Conservation (phyloP, 768 basidiomycete species). For the Suillus placidus region DNA sequence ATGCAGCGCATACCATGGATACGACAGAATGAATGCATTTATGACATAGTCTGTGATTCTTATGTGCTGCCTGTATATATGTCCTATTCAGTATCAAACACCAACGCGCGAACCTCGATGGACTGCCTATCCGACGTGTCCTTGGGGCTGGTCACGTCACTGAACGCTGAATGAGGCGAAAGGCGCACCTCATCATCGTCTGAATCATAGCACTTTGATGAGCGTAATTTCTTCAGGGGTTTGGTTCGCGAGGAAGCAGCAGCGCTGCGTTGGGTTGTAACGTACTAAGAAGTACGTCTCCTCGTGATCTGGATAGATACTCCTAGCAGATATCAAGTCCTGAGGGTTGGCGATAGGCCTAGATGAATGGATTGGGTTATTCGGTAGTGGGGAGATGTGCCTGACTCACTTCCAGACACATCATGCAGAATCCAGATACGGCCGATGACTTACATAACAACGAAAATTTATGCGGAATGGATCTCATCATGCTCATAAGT, state of each 20-base stretch:
- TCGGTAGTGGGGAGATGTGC: neutral
- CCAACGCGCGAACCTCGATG: too few relatives aligned
- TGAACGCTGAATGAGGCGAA: constrained; percentile 47
- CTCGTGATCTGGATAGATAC: constrained; percentile 38
- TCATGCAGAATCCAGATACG: too few relatives aligned
- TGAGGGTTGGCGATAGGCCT: constrained; percentile 40
- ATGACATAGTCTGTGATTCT: neutral
- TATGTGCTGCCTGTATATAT: too few relatives aligned
- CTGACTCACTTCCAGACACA: constrained; percentile 38
- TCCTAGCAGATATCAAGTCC: constrained; percentile 43
- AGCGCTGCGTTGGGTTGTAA: constrained; percentile 39
- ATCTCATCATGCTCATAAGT: too few relatives aligned
- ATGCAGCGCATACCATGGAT: neutral
- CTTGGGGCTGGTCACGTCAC: constrained; percentile 36
- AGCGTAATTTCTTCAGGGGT: constrained; percentile 45
- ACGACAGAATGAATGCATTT: neutral
- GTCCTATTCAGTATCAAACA: too few relatives aligned
- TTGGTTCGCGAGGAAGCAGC: constrained; percentile 44
- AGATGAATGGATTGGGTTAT: constrained; percentile 6
- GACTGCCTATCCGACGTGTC: constrained; percentile 41
- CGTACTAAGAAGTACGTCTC: constrained; percentile 41
- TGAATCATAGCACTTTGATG: constrained; percentile 51
- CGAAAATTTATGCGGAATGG: too few relatives aligned
- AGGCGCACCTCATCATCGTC: constrained; percentile 41
- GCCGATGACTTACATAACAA: too few relatives aligned